phyloP scores from a whole-genome alignment of 2,329 filamentous ascomycete genomes.

The Cordyceps militaris region DNA sequence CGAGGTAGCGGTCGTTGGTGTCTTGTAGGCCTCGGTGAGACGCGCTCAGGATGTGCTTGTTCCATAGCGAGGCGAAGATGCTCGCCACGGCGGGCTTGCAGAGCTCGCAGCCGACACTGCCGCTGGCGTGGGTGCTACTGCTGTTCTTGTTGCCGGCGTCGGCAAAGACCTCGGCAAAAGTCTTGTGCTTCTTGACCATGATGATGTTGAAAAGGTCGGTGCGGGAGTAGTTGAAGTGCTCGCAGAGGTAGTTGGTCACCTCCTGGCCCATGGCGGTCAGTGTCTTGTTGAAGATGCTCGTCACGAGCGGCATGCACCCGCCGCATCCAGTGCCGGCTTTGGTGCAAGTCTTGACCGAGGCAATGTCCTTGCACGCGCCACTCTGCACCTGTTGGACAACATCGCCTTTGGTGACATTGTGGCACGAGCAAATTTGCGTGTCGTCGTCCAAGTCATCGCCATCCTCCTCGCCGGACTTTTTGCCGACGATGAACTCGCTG shows the following conservation, averaged over 20 bases:
- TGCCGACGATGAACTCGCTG: constrained; percentile 75
- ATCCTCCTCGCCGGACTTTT: constrained; percentile 60
- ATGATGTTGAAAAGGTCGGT: constrained; percentile 88
- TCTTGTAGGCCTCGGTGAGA: constrained; percentile 72
- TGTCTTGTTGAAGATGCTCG: constrained; percentile 82
- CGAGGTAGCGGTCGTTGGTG: constrained; percentile 82
- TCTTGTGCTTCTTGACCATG: constrained; percentile 69
- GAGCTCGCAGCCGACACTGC: constrained; percentile 66
- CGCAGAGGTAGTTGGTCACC: constrained; percentile 78
- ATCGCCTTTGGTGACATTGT: constrained; percentile 85
- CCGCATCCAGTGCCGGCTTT: constrained; percentile 89
- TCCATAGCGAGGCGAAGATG: constrained; percentile 77
- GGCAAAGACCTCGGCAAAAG: constrained; percentile 69
- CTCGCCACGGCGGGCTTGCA: constrained; percentile 80
- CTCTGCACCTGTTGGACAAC: constrained; percentile 66
- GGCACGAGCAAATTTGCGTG: constrained; percentile 85
- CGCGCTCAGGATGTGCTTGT: constrained; percentile 71
- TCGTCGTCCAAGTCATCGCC: constrained; percentile 75
- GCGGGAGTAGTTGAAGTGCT: constrained; percentile 76
- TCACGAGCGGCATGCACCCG: constrained; percentile 82
- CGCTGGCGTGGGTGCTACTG: constrained; percentile 21
- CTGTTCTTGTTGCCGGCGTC: constrained; percentile 60
- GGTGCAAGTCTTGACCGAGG: constrained; percentile 80
- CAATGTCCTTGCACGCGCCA: constrained; percentile 72
- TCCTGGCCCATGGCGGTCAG: constrained; percentile 82